Conservation (phyloP, 2,329 filamentous ascomycete genomes). For the Cyanodermella asteris region DNA sequence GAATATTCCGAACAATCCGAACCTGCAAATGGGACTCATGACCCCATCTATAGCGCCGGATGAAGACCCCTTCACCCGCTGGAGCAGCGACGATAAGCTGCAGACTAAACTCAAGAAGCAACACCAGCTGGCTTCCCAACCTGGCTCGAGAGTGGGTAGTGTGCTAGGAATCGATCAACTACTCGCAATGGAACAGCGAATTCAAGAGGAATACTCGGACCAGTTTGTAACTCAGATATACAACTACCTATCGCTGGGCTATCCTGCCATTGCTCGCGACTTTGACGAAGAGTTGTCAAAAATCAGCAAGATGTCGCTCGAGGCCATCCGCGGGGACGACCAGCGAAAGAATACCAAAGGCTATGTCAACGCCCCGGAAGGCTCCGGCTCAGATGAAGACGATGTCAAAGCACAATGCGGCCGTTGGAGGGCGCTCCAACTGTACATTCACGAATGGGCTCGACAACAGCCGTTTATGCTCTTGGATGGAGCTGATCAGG, state of each 20-base stretch:
- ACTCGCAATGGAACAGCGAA: constrained; percentile 19
- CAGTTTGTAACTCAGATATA: constrained; percentile 85
- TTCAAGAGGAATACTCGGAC: constrained; percentile 52
- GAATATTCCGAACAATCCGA: no score
- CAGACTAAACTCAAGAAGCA: no score
- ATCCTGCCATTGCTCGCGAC: constrained; percentile 60
- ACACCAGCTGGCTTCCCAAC: constrained; percentile 1
- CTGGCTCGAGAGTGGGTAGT: constrained; percentile 2
- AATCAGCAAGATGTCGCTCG: constrained; percentile 48
- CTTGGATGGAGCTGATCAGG: constrained; percentile 20
- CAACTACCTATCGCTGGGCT: constrained; percentile 86
- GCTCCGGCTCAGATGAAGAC: constrained; percentile 16
- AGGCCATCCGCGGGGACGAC: constrained; percentile 53
- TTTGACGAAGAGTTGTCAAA: constrained; percentile 73
- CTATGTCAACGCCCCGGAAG: constrained; percentile 36
- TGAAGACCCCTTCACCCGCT: no score
- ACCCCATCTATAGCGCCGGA: no score
- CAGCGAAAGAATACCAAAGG: constrained; percentile 42
- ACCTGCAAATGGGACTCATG: no score
- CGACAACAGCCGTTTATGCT: constrained; percentile 58
- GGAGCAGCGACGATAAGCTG: no score
- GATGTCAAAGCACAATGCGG: constrained; percentile 34
- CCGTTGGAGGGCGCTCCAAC: constrained; percentile 62
- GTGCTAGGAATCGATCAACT: constrained; percentile 13
- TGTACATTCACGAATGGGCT: constrained; percentile 79